Base-by-base conservation (phyloP, 2,329 filamentous ascomycete genomes). In the Aspergillus proliferans region DNA sequence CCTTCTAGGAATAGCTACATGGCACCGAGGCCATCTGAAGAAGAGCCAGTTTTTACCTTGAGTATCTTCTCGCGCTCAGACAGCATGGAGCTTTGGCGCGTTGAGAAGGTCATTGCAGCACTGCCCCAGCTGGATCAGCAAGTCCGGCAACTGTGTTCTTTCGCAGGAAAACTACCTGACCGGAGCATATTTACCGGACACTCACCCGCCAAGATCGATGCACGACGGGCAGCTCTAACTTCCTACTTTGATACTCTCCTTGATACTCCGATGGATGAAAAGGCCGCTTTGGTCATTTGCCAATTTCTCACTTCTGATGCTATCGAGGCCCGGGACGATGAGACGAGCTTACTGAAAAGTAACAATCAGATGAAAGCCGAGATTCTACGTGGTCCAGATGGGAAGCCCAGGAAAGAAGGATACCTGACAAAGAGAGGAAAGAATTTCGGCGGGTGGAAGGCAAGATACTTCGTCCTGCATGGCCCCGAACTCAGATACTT, bases 361-460 rank as follows among this genome's bases (percentile, higher is more conserved):
- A 61, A 58, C 55, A 52, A 59, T 39, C 60, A 68, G 49, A 41
- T 49, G 45, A 65, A 68, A 49, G 54, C 58, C 15, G 63, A 66
- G 19, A 58, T 68, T 34, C 56, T 60, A 49, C 68, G 74, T 3
- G 81, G 83, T 0, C 76, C 82, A 5, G 82, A 85, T 58, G 82
- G 83, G 3, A 82, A 84, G 44, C 83, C 86, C 7, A 78, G 84
- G 51, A 89, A 88, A 63, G 91, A 85, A 63, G 93, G 93, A 7
- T 98, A 97, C 68, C 74, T 98, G 45, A 97, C 93, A 2, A 98
- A 98, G 74, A 83, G 88, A 58, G 93, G 93, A 44, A 98, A 98
- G 76, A 97, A 97, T 63, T 98, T 98, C 71, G 93, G 93, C 46
- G 93, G 93, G 44, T 98, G 93, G 93, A 98, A 98, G 71, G 91